Evolutionary conservation across 257 asterid genomes (phyloP).

Genomic region (Capsicum chinense): DNA sequence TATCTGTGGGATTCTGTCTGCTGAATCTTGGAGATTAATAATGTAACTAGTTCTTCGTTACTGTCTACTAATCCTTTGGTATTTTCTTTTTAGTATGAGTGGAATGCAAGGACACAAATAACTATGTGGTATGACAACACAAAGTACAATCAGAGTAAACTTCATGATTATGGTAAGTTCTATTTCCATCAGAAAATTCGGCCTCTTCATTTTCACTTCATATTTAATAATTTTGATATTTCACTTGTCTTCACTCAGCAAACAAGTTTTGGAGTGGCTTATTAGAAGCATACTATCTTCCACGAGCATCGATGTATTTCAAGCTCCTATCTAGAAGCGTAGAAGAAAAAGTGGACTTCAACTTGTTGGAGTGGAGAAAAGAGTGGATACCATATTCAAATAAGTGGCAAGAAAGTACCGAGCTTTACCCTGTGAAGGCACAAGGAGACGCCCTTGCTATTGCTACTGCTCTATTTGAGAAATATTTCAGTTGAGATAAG

Average conservation of each 20-base stretch:
- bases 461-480: conserved; percentile 57
- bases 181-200: neutral
- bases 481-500: conserved; percentile 55
- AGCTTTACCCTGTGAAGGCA: conserved; percentile 72
- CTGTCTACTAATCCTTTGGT: neutral
- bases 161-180: conserved; percentile 82
- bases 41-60: neutral
- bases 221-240: conserved; percentile 10
- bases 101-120: conserved; percentile 98
- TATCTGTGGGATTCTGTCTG: neutral
- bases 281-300: conserved; percentile 72
- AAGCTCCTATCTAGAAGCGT: conserved; percentile 59
- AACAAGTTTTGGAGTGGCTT: conserved; percentile 97
- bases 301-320: conserved; percentile 85
- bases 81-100: conserved; percentile 62
- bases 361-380: conserved; percentile 77
- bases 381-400: conserved; percentile 91
- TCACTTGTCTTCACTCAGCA: conserved; percentile 51
- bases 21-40: neutral
- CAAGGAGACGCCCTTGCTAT: conserved; percentile 68
- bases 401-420: conserved; percentile 71
- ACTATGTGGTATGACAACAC: conserved; percentile 97
- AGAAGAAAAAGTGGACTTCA: conserved; percentile 55
- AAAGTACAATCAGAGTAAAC: conserved; percentile 64
- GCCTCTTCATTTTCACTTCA: neutral